Evolutionary conservation across 2,329 filamentous ascomycete genomes (phyloP), one percentile per base, ranked within the genome.

Genomic region (Exophiala calicioides): DNA sequence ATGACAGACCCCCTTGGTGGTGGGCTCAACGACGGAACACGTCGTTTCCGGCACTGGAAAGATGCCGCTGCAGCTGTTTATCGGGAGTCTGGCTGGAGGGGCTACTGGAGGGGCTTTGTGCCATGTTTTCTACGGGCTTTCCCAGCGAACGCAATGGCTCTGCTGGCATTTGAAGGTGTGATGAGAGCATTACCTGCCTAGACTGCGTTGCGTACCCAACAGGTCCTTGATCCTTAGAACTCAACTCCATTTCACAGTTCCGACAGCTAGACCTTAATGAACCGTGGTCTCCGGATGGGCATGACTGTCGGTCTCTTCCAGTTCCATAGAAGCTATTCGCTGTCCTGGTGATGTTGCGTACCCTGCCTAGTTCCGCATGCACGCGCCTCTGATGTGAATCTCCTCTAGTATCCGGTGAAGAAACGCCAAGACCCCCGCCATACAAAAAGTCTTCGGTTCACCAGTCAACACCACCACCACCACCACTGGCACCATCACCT

Each of bases 111-210:
- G 58, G 93, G 93, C 0, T 98, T 98, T 62, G 62, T 95, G 62
- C 93, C 93, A 2, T 97, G 91, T 66, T 95, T 97, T 65, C 65
- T 97, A 64, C 76, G 93, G 56, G 93, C 93, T 3, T 97, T 97
- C 66, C 93, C 93, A 10, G 91, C 93, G 18, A 97, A 97, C 73
- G 93, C 90, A 0, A 86, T 93, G 80, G 91, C 93, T 1, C 69
- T 97, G 63, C 82, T 96, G 43, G 90, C 87, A 20, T 97, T 97
- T 74, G 93, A 98, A 68, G 88, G 85, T 2, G 86, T 93, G 42
- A 91, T 95, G 87, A 80, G 89, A 50, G 62, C 60, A 42, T 58
- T 74, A 53, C 68, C 70, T 42, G 73, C 61, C 30, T 59, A 18
- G 39, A 24, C 2, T 9, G 12, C n/a, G n/a, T n/a, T n/a, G n/a